Evolutionary conservation across 1,139 yeast species (phyloP), one percentile per base, ranked within the genome.

Genomic region (Suhomyces anneliseae): DNA sequence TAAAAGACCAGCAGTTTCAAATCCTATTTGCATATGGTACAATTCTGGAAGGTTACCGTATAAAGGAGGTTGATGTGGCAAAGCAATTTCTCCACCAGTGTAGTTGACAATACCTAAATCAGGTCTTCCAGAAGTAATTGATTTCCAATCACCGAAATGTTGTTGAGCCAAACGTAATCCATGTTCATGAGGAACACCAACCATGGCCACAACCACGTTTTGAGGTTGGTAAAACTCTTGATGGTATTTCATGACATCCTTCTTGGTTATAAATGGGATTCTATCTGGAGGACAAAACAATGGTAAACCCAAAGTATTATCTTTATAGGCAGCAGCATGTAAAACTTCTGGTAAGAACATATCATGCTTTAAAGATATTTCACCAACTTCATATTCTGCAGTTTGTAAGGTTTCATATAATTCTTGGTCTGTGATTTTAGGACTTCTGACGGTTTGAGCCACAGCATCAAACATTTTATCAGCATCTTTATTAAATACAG

Each of bases 401-500:
- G 95, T 83, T 45, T 76, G 75, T 46, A 84, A 76, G 54, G 93
- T 90, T 58, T 87, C 95, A 36, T 71, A 70, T 26, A 93, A 72
- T 60, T 93, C 98, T 44, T 79, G 81, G 34, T 81, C 83, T 1
- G 87, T 75, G 42, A 90, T 69, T 37, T 64, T 65, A 5, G 99
- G 99, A 48, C 72, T 73, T 24, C 85, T 70, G 8, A 92, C 85
- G 0, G 97, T 89, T 56, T 90, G 95, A n/a, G 90, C 73, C 57
- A 93, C 74, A 44, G 90, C 73, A 39, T 79, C 80, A 56, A 89
- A 82, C 96, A 95, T 90, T 54, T 76, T 73, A 39, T 83, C 95
- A n/a, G 87, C 84, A 61, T 92, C 97, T 45, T 70, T 79, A 63
- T 92, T 90, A 74, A 93, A 93, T 1, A 90, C 96, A 1, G 96